Evolutionary conservation across 2,329 filamentous ascomycete species (phyloP), one percentile per base, ranked within the genome.

Genomic region (Aspergillus sojae): DNA sequence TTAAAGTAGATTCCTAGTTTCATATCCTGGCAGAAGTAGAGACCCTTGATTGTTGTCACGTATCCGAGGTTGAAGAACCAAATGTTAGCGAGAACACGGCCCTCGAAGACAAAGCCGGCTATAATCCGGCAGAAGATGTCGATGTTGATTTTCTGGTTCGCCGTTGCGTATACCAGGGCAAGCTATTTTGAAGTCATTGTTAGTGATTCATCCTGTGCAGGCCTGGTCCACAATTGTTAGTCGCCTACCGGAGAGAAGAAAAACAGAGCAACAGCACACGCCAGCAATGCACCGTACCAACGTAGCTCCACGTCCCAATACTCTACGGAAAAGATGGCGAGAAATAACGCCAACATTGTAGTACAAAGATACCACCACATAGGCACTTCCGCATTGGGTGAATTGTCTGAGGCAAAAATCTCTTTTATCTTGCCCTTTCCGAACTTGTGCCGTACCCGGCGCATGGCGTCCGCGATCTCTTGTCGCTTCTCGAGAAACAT

Each of bases 51-150:
- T 1, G 52, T 54, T 5, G 52, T 21, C 2, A 54, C 19, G 32
- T 54, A 54, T 54, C 64, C 68, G 39, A 61, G 60, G 32, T 66
- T 64, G 62, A 71, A 70, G 64, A 73, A 75, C 72, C 64, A 75
- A 57, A 59, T 72, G 39, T 75, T 76, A 32, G 71, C 72, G n/a
- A 76, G 65, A n/a, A 74, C 67, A 55, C 70, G 70, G 12, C 73
- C 72, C n/a, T 72, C 68, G 41, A 72, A 76, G 34, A 74, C 68
- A 28, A 72, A 74, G 0, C 74, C 74, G 5, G 71, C 73, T 7
- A 76, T 60, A 34, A 73, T 72, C 7, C 71, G 69, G 39, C 71
- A 73, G 53, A 73, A 68, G 21, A 73, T 67, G 30, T 73, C 71
- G 34, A 73, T 73, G 23, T 72, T 72, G 55, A 73, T 72, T 32